Base-by-base conservation (phyloP, 176 grass and related monocot genomes). In the barley (Hordeum vulgare) region DNA sequence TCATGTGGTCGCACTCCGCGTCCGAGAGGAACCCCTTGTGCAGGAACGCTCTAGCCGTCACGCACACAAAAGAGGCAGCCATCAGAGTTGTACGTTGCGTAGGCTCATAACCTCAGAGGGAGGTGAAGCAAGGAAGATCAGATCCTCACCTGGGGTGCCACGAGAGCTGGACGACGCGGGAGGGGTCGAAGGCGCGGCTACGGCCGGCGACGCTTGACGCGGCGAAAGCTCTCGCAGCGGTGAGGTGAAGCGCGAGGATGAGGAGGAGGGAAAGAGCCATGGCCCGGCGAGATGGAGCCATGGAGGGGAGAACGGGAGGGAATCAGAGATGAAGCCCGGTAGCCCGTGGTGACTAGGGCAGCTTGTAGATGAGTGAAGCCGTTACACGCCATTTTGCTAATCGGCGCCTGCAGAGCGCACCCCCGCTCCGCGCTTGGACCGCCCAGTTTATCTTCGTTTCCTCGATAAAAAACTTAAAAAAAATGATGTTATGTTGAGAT, bases 1-100 rank as follows among this genome's bases (percentile, higher is more conserved):
- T 91, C 60, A 97, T 82, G 82, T 97, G 91, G 62, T 97, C 87
- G 84, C 89, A 97, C 85, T 97, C 91, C n/a, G 78, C 89, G 5
- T 81, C 84, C 31, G 91, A 78, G 61, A 97, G 91, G 78, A 97
- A 94, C n/a, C 91, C 94, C 84, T 87, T 91, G 84, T 91, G 92
- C 69, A 97, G 79, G 80, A 97, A 97, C 76, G 94, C 94, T 81
- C 94, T 90, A 51, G 8, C 3, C 24, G 29, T 7, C 39, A 76
- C 12, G 56, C 61, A n/a, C n/a, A 65, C 6, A 37, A 67, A 65
- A 7, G 54, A 62, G 66, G 49, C 36, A 15, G 28, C 66, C 17
- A 37, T 86, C 59, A 86, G 74, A 79, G 11, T 20, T n/a, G n/a
- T 33, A 62, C 23, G 11, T 61, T 27, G 23, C 36, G n/a, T 33